Percentiles rank a stretch among this genome's conserved stretches.
These are phyloP conservation scores for Suhomyces prunicola DNA, from an alignment of 805 yeast genomes.

Conservation along the genomic window DNA sequence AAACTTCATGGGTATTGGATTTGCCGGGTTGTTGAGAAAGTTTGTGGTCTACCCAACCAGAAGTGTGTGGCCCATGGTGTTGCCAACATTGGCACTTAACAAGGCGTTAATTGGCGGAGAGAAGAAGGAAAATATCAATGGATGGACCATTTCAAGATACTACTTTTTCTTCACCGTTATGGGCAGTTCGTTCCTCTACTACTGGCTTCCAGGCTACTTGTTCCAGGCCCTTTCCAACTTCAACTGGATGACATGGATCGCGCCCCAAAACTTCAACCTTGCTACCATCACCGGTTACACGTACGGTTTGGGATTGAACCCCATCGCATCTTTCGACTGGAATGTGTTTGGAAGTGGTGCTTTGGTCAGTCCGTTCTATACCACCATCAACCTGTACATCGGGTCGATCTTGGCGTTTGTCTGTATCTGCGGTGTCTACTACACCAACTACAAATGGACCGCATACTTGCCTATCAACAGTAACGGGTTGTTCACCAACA, in stretches of 20 bases:
- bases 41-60: conserved; percentile 27
- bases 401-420: conserved; percentile 21
- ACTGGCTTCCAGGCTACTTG: conserved; percentile 45
- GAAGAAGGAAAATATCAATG: conserved; percentile 25
- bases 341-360: conserved; percentile 29
- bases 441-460: conserved; percentile 25
- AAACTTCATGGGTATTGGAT: conserved; percentile 17
- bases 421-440: conserved; percentile 24
- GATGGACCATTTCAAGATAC: conserved; percentile 29
- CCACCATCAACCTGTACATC: conserved; percentile 17
- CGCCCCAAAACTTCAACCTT: conserved; percentile 47
- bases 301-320: conserved; percentile 51
- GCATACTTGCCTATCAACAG: conserved; percentile 25
- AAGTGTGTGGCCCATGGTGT: conserved; percentile 27
- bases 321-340: conserved; percentile 54
- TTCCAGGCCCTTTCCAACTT: conserved; percentile 42
- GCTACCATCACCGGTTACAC: conserved; percentile 46
- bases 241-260: conserved; percentile 60
- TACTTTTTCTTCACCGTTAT: conserved; percentile 19
- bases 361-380: conserved; percentile 21
- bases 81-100: conserved; percentile 31
- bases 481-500: conserved; percentile 21
- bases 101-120: conserved; percentile 27
- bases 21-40: conserved; percentile 15
- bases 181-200: conserved; percentile 18